A percentile compares a stretch with the other conserved stretches of the same genome.
Evolutionary conservation across 805 yeast species (phyloP).

Genomic region (Sporopachydermia quercuum): DNA sequence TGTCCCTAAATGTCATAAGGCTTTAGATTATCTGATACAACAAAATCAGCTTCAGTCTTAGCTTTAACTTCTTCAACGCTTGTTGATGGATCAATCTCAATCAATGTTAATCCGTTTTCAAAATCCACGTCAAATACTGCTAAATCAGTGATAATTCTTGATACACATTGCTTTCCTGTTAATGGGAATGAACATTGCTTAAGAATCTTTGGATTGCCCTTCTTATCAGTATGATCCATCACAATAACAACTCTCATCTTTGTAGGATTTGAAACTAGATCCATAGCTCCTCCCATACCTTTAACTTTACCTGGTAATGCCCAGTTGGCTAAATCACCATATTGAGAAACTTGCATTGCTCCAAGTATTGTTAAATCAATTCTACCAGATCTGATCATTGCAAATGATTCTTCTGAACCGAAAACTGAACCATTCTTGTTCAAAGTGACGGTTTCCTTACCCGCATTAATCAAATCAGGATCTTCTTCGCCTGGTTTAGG

Average conservation of each 20-base stretch:
- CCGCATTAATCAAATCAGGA: slow-evolving; percentile 35
- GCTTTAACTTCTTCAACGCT: slow-evolving; percentile 24
- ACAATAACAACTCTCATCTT: slow-evolving; percentile 30
- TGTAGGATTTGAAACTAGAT: slow-evolving; percentile 31
- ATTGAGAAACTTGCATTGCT: slow-evolving; percentile 32
- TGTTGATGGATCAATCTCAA: slow-evolving; percentile 27
- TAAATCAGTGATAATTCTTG: slow-evolving; percentile 30
- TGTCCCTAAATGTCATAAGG: neutral
- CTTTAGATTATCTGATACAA: slow-evolving; percentile 18
- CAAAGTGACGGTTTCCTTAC: slow-evolving; percentile 35
- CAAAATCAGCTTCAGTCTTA: slow-evolving; percentile 28
- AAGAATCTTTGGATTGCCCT: slow-evolving; percentile 32
- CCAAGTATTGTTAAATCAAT: slow-evolving; percentile 30
- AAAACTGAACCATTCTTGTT: slow-evolving; percentile 31
- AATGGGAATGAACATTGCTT: slow-evolving; percentile 29
- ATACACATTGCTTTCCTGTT: slow-evolving; percentile 31
- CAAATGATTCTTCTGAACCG: slow-evolving; percentile 36
- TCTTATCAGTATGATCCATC: slow-evolving; percentile 33
- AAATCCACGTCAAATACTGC: slow-evolving; percentile 33
- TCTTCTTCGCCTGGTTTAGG: slow-evolving; percentile 27
- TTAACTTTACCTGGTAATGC: slow-evolving; percentile 34
- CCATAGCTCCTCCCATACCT: slow-evolving; percentile 45
- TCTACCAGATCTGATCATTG: slow-evolving; percentile 33
- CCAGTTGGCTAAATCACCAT: slow-evolving; percentile 39
- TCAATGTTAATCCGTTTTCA: slow-evolving; percentile 22